Conservation (phyloP, 352 stramenopile genomes). For the Nothophytophthora sp. region DNA sequence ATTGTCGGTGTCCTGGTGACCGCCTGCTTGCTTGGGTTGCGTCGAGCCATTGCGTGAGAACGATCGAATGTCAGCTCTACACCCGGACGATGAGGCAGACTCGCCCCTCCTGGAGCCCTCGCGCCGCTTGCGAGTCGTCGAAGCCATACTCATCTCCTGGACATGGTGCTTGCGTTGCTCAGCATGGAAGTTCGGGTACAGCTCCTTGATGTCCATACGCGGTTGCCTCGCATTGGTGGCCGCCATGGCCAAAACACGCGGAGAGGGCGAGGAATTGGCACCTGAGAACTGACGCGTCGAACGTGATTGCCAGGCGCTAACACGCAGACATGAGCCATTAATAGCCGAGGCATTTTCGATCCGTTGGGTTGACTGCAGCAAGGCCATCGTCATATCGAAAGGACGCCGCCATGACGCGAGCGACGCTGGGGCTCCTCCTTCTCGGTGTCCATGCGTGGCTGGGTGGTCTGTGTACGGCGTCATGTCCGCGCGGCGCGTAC, state of each 20-base stretch:
- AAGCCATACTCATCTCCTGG: slow-evolving; percentile 20
- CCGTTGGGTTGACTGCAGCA: too few relatives aligned
- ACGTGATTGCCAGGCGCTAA: too few relatives aligned
- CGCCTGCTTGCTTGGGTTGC: slow-evolving; percentile 3
- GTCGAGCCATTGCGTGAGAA: slow-evolving; percentile 9
- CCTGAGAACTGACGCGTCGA: too few relatives aligned
- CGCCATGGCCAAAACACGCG: too few relatives aligned
- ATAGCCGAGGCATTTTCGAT: too few relatives aligned
- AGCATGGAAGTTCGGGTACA: slow-evolving; percentile 66
- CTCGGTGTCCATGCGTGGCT: too few relatives aligned
- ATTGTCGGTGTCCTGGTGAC: not conserved
- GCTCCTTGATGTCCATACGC: slow-evolving; percentile 23
- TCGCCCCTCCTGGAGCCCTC: slow-evolving; percentile 12
- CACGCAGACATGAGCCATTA: too few relatives aligned
- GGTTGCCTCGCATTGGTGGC: slow-evolving; percentile 2
- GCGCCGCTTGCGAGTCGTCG: slow-evolving; percentile 14
- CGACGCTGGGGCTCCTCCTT: too few relatives aligned
- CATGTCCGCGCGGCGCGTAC: slow-evolving; percentile 45
- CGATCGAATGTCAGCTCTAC: not conserved
- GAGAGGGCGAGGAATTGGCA: too few relatives aligned
- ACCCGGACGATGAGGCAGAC: not conserved
- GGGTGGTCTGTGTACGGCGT: slow-evolving; percentile 3
- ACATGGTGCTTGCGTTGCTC: slow-evolving; percentile 48
- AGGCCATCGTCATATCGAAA: too few relatives aligned
- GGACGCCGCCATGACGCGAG: not conserved